A percentile compares a stretch with the other conserved stretches of the same genome.
Conservation (phyloP, 495 filamentous ascomycete genomes). For the Bathelium albidoporum region DNA sequence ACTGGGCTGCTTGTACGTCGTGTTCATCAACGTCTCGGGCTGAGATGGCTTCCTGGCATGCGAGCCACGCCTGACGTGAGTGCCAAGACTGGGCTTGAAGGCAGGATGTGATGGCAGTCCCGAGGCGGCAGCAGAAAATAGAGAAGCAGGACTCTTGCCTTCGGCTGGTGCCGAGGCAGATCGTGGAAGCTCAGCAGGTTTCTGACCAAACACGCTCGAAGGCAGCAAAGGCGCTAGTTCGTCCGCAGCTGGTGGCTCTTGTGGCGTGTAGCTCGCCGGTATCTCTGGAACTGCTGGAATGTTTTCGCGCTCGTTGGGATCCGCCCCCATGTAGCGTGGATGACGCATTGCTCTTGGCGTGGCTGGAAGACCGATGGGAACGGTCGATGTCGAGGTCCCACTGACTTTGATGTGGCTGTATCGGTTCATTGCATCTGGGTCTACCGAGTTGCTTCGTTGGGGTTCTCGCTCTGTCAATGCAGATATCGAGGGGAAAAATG, state of each 20-base stretch:
- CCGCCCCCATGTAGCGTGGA: conserved; percentile 47
- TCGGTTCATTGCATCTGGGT: conserved; percentile 20
- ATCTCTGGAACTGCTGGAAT: conserved; percentile 59
- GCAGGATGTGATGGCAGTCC: conserved; percentile 15
- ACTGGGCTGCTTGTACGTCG: conserved; percentile 9
- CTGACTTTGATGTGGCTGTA: conserved; percentile 9
- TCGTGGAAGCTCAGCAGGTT: conserved; percentile 16
- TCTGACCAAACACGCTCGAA: conserved; percentile 25
- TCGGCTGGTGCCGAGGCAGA: conserved; percentile 31
- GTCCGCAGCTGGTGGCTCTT: conserved; percentile 3
- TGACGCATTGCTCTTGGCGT: conserved; percentile 81
- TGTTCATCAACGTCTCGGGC: conserved; percentile 19
- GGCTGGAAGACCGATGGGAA: conserved; percentile 60
- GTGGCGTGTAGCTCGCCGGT: conserved; percentile 28
- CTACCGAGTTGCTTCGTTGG: conserved; percentile 16
- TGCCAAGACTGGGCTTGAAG: conserved; percentile 15
- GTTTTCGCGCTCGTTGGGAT: conserved; percentile 44
- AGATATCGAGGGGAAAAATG: conserved; percentile 19
- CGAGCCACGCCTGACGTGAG: conserved; percentile 12
- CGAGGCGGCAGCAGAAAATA: neutral
- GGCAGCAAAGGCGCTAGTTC: conserved; percentile 24
- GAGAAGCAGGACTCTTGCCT: conserved; percentile 15
- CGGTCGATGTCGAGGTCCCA: conserved; percentile 24
- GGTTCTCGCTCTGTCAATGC: neutral
- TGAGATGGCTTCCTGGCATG: conserved; percentile 24